These are phyloP conservation scores for Penicillium sp. DNA, from an alignment of 2,329 filamentous ascomycete species.

Conservation along the genomic window DNA sequence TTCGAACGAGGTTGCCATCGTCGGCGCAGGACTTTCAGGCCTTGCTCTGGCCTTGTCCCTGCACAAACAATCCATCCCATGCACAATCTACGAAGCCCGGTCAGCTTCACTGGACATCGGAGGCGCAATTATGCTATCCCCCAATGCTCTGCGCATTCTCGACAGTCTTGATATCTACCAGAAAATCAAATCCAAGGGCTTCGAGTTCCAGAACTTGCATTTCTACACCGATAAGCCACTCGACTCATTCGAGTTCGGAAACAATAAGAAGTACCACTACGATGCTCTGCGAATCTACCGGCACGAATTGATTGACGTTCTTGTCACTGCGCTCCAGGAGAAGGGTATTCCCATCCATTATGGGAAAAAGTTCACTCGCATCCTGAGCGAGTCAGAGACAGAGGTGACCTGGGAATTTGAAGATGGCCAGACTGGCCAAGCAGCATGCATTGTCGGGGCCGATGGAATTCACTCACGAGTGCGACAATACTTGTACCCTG, in stretches of 20 bases:
- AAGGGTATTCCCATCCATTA: conserved; percentile 42
- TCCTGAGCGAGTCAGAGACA: conserved; percentile 38
- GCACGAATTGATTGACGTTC: conserved; percentile 46
- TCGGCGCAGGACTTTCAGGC: conserved; percentile 47
- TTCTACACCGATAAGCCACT: conserved; percentile 35
- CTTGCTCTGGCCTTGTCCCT: conserved; percentile 52
- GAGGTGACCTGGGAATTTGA: conserved; percentile 45
- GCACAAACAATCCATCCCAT: conserved; percentile 46
- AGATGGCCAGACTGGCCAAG: conserved; percentile 39
- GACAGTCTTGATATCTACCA: conserved; percentile 47
- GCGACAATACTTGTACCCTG: conserved; percentile 47
- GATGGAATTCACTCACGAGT: conserved; percentile 57
- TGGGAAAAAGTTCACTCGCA: conserved; percentile 43
- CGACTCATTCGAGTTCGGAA: conserved; percentile 45
- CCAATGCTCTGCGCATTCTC: conserved; percentile 52
- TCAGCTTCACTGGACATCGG: conserved; percentile 43
- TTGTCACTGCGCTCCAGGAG: conserved; percentile 37
- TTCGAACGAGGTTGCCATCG: conserved; percentile 36
- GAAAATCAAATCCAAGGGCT: conserved; percentile 42
- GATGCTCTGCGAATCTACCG: conserved; percentile 51
- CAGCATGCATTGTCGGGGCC: conserved; percentile 49
- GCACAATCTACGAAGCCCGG: conserved; percentile 49
- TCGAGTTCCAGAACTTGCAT: conserved; percentile 48
- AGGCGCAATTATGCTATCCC: conserved; percentile 55
- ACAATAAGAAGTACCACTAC: conserved; percentile 47